phyloP scores from a whole-genome alignment of 495 filamentous ascomycete species.

The Penicillium flavigenum region DNA sequence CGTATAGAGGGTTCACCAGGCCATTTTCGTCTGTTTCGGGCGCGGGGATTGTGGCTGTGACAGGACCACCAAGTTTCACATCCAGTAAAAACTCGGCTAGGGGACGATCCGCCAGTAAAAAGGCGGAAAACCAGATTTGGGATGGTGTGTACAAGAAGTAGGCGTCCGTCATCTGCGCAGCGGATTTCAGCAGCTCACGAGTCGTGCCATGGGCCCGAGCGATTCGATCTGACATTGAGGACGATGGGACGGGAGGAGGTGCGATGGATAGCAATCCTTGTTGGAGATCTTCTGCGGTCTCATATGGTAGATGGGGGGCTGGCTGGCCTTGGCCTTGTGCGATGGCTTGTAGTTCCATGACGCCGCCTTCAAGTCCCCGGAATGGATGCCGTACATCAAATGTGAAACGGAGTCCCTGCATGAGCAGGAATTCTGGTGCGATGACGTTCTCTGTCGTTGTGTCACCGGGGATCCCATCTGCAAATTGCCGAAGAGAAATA shows the following conservation, averaged over 20 bases:
- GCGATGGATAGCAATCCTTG: conserved; percentile 30
- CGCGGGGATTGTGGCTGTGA: conserved; percentile 15
- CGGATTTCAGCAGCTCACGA: conserved; percentile 69
- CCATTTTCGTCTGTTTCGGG: conserved; percentile 11
- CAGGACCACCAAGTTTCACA: conserved; percentile 59
- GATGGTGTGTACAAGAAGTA: conserved; percentile 96
- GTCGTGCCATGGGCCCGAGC: conserved; percentile 67
- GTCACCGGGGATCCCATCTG: conserved; percentile 59
- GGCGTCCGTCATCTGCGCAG: conserved; percentile 81
- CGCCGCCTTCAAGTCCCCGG: conserved; percentile 77
- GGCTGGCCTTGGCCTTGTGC: conserved; percentile 51
- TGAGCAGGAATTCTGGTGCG: conserved; percentile 85
- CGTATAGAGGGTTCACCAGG: conserved; percentile 28
- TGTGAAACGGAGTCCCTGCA: conserved; percentile 89
- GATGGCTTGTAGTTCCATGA: conserved; percentile 77
- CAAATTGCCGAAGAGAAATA: conserved; percentile 66
- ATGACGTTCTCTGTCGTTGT: conserved; percentile 72
- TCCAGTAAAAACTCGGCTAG: conserved; percentile 71
- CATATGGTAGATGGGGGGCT: conserved; percentile 35
- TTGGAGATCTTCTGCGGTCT: conserved; percentile 40
- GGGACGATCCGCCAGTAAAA: conserved; percentile 70
- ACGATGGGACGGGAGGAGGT: conserved; percentile 26
- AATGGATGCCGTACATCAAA: conserved; percentile 92
- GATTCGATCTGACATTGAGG: conserved; percentile 50
- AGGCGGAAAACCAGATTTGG: conserved; percentile 84